Percentiles rank a stretch among this genome's conserved stretches.
Evolutionary conservation across 805 yeast genomes (phyloP).

Genomic region (Myxozyma geophila): DNA sequence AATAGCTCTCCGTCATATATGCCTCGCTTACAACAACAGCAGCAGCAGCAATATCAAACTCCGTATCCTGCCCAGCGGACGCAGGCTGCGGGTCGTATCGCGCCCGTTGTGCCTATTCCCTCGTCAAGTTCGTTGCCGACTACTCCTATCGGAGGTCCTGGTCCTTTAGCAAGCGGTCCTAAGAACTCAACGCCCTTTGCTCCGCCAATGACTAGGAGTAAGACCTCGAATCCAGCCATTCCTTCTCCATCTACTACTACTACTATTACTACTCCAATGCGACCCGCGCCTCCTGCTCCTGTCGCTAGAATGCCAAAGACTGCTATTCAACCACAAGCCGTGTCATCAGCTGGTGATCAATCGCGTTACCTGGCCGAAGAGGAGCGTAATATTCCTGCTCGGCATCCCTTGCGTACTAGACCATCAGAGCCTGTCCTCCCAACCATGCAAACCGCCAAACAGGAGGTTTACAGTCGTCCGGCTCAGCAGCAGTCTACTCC

Average conservation of each 20-base stretch:
- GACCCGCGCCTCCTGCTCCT: constrained; percentile 26
- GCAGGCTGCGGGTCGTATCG: constrained; percentile 18
- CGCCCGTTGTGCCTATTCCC: constrained; percentile 5
- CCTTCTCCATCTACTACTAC: constrained; percentile 1
- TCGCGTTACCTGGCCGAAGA: constrained; percentile 2
- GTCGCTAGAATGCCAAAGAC: not conserved
- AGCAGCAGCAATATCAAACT: constrained; percentile 39
- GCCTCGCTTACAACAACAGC: constrained; percentile 41
- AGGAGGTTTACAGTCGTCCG: constrained; percentile 1
- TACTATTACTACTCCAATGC: constrained; percentile 9
- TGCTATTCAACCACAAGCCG: constrained; percentile 4
- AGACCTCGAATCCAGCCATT: not conserved
- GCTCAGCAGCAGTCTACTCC: constrained; percentile 23
- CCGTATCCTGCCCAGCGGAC: constrained; percentile 17
- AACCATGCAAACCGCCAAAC: constrained; percentile 1
- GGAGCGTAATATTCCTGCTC: constrained; percentile 27
- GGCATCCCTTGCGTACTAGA: constrained; percentile 28
- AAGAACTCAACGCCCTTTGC: not conserved
- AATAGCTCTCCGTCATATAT: constrained; percentile 6
- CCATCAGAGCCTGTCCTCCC: constrained; percentile 10
- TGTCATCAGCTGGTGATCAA: not conserved
- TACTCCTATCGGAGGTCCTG: not conserved
- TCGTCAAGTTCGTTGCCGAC: constrained; percentile 1
- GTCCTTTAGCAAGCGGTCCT: not conserved
- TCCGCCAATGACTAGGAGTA: constrained; percentile 7